These are phyloP conservation scores for Aspergillus novoparasiticus DNA, from an alignment of 2,329 filamentous ascomycete species.

Conservation along the genomic window DNA sequence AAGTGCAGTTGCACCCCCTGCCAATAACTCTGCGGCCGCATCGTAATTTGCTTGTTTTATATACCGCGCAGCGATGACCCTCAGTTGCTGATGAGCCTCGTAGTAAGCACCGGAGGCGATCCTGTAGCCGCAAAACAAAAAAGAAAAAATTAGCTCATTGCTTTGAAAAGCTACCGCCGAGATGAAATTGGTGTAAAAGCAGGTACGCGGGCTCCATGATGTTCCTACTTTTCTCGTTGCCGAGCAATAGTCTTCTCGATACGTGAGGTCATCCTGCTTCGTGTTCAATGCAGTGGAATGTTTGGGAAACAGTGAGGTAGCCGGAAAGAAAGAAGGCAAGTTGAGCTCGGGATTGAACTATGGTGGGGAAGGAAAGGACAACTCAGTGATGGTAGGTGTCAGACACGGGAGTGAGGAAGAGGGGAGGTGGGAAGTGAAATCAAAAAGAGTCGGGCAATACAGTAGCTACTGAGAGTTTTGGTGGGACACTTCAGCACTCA, in stretches of 20 bases:
- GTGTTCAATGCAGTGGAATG: not conserved
- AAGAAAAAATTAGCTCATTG: conserved; percentile 1
- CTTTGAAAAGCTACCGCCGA: not conserved
- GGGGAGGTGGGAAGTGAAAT: not conserved
- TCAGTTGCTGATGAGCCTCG: conserved; percentile 97
- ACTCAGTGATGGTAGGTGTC: not conserved
- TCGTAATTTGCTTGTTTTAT: conserved; percentile 83
- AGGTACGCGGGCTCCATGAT: conserved; percentile 12
- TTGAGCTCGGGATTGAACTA: not conserved
- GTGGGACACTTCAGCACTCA: conserved; percentile 18
- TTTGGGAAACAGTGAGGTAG: not conserved
- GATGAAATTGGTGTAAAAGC: not conserved
- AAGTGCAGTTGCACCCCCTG: conserved; percentile 79
- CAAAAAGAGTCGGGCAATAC: not conserved
- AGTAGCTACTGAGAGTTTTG: conserved; percentile 12
- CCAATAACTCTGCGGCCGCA: conserved; percentile 84
- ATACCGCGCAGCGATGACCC: conserved; percentile 91
- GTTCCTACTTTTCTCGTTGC: conserved; percentile 72
- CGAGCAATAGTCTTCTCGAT: conserved; percentile 73
- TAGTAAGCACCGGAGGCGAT: conserved; percentile 93
- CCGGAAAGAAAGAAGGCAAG: not conserved
- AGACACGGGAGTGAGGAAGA: not conserved
- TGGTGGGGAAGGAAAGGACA: not conserved
- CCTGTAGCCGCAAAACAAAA: conserved; percentile 46
- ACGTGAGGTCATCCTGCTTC: conserved; percentile 41